A percentile compares a stretch with the other conserved stretches of the same genome.
phyloP scores from a whole-genome alignment of 768 basidiomycete genomes.

The Lactarius indigo region DNA sequence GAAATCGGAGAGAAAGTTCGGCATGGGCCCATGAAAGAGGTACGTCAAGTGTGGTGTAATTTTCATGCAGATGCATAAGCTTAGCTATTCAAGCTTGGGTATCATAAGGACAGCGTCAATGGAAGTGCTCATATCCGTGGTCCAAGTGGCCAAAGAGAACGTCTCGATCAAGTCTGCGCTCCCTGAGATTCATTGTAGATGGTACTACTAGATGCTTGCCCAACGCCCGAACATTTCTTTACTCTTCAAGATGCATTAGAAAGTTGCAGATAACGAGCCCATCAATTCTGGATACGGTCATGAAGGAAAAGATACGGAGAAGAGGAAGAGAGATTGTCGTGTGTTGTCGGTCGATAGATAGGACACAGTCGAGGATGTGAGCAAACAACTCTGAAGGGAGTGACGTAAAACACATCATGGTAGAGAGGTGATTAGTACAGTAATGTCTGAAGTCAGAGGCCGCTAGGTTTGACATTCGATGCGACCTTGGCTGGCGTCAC shows the following conservation, averaged over 20 bases:
- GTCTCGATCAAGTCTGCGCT: slow-evolving; percentile 37
- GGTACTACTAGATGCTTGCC: no score
- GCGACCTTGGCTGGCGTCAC: no score
- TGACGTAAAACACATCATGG: no score
- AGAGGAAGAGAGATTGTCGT: slow-evolving; percentile 57
- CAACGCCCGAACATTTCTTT: slow-evolving; percentile 54
- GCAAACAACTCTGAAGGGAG: slow-evolving; percentile 58
- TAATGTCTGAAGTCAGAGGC: no score
- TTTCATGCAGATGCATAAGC: slow-evolving; percentile 67
- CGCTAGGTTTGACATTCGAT: no score
- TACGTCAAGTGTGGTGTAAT: slow-evolving; percentile 74
- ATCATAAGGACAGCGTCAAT: slow-evolving; percentile 51
- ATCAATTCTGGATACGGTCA: slow-evolving; percentile 46
- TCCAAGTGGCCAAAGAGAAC: slow-evolving; percentile 37
- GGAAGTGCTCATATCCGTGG: slow-evolving; percentile 57
- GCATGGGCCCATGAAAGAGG: slow-evolving; percentile 50
- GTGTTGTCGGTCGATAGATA: slow-evolving; percentile 41
- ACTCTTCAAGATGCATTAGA: slow-evolving; percentile 51
- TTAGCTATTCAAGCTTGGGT: slow-evolving; percentile 45
- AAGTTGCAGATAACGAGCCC: slow-evolving; percentile 47
- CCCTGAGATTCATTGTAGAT: slow-evolving; percentile 40
- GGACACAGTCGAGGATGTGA: slow-evolving; percentile 45
- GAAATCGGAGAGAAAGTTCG: slow-evolving; percentile 62
- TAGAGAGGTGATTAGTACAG: no score
- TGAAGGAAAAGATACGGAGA: slow-evolving; percentile 55